Percentiles rank a stretch among this genome's conserved stretches.
Evolutionary conservation across 2,329 filamentous ascomycete species (phyloP).

Genomic region (Cladophialophora exuberans): DNA sequence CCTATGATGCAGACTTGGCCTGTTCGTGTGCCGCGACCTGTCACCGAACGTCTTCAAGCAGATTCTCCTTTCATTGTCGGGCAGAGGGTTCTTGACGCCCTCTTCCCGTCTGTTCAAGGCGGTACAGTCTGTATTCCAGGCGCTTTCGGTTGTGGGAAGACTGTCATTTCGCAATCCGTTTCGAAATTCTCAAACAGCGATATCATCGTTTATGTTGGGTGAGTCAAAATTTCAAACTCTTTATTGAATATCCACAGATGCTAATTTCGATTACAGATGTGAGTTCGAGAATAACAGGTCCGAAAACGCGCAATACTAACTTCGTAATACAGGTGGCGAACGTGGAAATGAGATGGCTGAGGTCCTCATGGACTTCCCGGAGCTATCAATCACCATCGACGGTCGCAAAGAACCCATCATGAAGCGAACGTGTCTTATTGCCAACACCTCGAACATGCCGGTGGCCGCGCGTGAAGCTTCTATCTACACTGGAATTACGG

Average conservation of each 20-base stretch:
- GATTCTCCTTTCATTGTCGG: constrained; percentile 93
- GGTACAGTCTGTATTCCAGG: constrained; percentile 97
- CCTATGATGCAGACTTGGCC: constrained; percentile 99
- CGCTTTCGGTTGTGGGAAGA: constrained; percentile 98
- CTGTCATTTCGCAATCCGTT: constrained; percentile 96
- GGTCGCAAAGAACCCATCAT: constrained; percentile 98
- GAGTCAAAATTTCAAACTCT: constrained; percentile 7
- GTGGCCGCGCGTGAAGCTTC: constrained; percentile 97
- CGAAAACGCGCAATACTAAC: neutral
- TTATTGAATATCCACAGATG: constrained; percentile 13
- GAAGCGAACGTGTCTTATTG: constrained; percentile 98
- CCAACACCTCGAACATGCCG: constrained; percentile 99
- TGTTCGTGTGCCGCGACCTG: constrained; percentile 90
- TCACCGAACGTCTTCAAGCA: constrained; percentile 87
- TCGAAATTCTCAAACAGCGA: constrained; percentile 99
- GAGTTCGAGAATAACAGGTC: too few relatives aligned
- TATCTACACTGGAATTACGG: constrained; percentile 95
- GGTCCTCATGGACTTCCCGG: constrained; percentile 99
- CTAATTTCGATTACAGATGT: neutral
- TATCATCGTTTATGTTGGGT: constrained; percentile 95
- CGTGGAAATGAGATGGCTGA: constrained; percentile 99
- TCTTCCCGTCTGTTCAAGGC: constrained; percentile 95
- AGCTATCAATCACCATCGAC: constrained; percentile 92
- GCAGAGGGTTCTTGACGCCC: constrained; percentile 91
- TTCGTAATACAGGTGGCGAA: constrained; percentile 67